These are phyloP conservation scores for Botrytis galanthina DNA, from an alignment of 2,329 filamentous ascomycete species.

Conservation along the genomic window DNA sequence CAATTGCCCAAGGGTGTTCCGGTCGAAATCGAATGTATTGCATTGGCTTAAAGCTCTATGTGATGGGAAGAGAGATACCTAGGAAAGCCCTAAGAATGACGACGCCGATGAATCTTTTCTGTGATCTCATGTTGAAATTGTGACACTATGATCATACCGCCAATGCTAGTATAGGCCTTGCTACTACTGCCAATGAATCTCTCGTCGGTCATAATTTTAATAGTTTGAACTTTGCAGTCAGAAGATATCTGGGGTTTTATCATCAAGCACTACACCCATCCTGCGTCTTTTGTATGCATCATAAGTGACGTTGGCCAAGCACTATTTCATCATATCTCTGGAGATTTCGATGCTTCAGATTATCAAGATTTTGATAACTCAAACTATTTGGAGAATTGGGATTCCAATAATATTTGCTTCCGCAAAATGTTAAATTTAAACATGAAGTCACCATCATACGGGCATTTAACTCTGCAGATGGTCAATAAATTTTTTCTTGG, in stretches of 20 bases:
- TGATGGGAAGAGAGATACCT: neutral
- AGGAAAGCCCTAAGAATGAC: neutral
- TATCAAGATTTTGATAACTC: neutral
- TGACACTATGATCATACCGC: neutral
- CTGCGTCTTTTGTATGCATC: neutral
- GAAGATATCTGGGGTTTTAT: neutral
- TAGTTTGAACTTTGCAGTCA: neutral
- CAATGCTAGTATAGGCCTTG: too few relatives aligned
- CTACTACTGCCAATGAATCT: neutral
- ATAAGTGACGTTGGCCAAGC: neutral
- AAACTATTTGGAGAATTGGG: neutral
- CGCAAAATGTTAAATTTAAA: neutral
- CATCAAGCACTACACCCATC: neutral
- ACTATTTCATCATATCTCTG: neutral
- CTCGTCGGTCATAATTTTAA: neutral
- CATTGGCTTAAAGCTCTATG: constrained; percentile 51
- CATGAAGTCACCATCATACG: neutral
- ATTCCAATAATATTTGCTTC: neutral
- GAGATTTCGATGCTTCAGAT: neutral
- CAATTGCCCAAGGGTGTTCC: constrained; percentile 83
- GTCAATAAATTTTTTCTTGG: neutral
- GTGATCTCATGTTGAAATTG: neutral
- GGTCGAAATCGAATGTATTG: constrained; percentile 90
- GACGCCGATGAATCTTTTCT: neutral
- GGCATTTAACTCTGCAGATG: neutral